Conservation (phyloP, 23 red algal species). For the Gracilaria caudata region DNA sequence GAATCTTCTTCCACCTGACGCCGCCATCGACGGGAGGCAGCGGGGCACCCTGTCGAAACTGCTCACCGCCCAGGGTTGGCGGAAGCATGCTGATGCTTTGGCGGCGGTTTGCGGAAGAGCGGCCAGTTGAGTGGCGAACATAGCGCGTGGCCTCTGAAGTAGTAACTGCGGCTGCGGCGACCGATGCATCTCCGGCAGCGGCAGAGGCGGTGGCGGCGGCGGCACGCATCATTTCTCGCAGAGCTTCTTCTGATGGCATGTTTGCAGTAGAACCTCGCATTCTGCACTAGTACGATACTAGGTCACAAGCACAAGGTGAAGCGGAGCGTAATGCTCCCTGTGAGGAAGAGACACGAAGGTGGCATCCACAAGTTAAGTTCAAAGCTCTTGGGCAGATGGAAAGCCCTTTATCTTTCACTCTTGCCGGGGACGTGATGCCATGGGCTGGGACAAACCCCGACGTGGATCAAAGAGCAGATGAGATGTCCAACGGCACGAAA, state of each 20-base stretch:
- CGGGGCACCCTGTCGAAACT: constrained; percentile 37
- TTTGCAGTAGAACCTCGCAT: constrained; percentile 9
- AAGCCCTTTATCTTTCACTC: too few relatives aligned
- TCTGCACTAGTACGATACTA: too few relatives aligned
- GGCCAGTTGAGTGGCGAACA: constrained; percentile 26
- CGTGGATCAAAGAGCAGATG: too few relatives aligned
- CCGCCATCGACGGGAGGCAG: constrained; percentile 34
- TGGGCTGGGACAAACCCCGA: too few relatives aligned
- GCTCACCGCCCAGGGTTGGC: constrained; percentile 19
- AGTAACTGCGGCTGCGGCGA: constrained; percentile 12
- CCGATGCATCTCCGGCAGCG: constrained; percentile 24
- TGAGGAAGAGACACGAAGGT: too few relatives aligned
- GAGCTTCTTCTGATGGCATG: constrained; percentile 31
- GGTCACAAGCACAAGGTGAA: too few relatives aligned
- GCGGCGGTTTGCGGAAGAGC: constrained; percentile 26
- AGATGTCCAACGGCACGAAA: too few relatives aligned
- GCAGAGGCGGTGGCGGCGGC: constrained; percentile 55
- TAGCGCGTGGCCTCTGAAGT: constrained; percentile 14
- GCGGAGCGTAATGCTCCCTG: too few relatives aligned
- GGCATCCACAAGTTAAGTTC: too few relatives aligned
- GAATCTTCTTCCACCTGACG: constrained; percentile 46
- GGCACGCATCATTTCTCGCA: constrained; percentile 49
- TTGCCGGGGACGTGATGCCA: too few relatives aligned
- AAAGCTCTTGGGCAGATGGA: too few relatives aligned
- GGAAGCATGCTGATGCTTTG: constrained; percentile 34